Conservation (phyloP, 148 eudicot genomes). For the Amaranthus cruentus region DNA sequence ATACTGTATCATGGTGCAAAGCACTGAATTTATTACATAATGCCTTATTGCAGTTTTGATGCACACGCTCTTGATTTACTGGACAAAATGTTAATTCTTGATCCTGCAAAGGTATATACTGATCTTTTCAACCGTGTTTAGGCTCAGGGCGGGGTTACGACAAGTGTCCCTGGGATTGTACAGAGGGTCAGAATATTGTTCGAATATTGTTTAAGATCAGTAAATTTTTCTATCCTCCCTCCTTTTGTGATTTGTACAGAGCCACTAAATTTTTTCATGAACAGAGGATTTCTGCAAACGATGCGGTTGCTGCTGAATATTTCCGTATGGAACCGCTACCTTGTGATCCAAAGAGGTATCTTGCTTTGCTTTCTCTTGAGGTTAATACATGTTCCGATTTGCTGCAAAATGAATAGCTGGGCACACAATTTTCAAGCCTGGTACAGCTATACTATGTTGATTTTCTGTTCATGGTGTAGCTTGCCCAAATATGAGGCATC, state of each 20-base stretch:
- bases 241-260: slow-evolving; percentile 5
- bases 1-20: background rate
- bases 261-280: background rate
- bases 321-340: slow-evolving; percentile 81
- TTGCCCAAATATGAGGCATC: slow-evolving; percentile 79
- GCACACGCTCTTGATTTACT: slow-evolving; percentile 77
- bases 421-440: background rate
- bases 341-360: slow-evolving; percentile 70
- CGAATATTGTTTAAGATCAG: background rate
- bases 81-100: slow-evolving; percentile 75
- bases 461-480: slow-evolving; percentile 26
- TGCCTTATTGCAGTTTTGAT: slow-evolving; percentile 43
- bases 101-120: slow-evolving; percentile 61
- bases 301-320: slow-evolving; percentile 85
- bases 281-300: slow-evolving; percentile 81
- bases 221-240: background rate
- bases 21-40: background rate
- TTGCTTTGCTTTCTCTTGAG: background rate
- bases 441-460: background rate
- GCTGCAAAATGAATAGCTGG: background rate
- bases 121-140: background rate
- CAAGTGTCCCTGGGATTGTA: background rate
- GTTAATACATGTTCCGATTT: background rate
- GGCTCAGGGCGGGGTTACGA: background rate
- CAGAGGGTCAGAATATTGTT: background rate